phyloP scores from a whole-genome alignment of 1,284 basidiomycete species.

The Exsudoporus floridanus region DNA sequence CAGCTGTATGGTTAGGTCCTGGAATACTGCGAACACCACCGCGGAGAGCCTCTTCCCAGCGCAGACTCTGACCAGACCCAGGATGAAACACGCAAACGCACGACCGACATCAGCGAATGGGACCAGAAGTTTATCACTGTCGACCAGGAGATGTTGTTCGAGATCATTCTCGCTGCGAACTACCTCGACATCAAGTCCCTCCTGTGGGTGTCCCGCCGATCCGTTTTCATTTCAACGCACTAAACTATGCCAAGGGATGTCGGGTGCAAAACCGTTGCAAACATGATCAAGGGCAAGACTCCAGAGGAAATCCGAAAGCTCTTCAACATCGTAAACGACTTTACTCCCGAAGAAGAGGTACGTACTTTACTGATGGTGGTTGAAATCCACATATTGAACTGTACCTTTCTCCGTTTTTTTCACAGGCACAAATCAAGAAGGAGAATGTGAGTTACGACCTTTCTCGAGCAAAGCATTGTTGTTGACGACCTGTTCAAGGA shows the following conservation, averaged over 20 bases:
- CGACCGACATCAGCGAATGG: constrained; percentile 98
- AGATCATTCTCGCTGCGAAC: constrained; percentile 99
- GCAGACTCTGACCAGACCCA: constrained; percentile 77
- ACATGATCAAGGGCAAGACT: constrained; percentile 99
- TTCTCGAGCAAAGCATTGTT: neutral
- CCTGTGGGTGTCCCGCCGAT: constrained; percentile 58
- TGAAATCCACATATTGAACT: constrained; percentile 7
- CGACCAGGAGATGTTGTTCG: constrained; percentile 97
- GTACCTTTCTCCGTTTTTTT: constrained; percentile 7
- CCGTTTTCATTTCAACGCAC: constrained; percentile 1
- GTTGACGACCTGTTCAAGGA: constrained; percentile 48
- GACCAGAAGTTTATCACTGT: constrained; percentile 98
- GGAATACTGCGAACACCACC: constrained; percentile 99
- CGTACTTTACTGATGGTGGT: constrained; percentile 19
- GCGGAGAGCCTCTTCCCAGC: constrained; percentile 91
- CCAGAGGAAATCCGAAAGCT: constrained; percentile 95
- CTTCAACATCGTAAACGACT: constrained; percentile 98
- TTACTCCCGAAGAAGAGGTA: constrained; percentile 98
- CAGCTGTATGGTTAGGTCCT: constrained; percentile 64
- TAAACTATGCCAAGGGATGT: constrained; percentile 69
- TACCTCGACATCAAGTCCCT: constrained; percentile 99
- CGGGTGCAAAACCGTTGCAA: constrained; percentile 99
- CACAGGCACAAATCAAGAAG: constrained; percentile 96
- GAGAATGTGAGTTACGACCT: constrained; percentile 77
- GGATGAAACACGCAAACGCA: constrained; percentile 96